Evolutionary conservation across 306 rosid genomes (phyloP).

Genomic region (Casuarina equisetifolia): DNA sequence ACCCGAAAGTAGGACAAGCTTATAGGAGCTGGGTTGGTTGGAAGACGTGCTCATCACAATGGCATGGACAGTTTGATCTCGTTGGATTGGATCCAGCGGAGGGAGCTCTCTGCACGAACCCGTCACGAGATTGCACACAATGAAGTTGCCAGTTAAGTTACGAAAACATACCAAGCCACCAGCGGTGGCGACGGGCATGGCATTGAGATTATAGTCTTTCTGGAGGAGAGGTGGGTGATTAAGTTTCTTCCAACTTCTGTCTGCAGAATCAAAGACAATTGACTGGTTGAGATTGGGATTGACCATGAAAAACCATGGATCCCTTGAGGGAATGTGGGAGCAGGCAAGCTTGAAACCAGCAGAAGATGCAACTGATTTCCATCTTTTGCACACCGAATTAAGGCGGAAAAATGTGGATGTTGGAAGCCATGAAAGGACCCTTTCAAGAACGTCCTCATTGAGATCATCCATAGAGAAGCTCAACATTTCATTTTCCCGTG

Average conservation of each 20-base stretch:
- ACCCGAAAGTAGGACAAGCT: slow-evolving; percentile 70
- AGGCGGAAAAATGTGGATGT: slow-evolving; percentile 83
- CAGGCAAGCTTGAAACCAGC: slow-evolving; percentile 84
- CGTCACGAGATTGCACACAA: slow-evolving; percentile 67
- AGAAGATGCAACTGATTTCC: slow-evolving; percentile 78
- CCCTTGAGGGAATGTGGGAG: slow-evolving; percentile 63
- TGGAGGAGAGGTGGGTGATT: slow-evolving; percentile 48
- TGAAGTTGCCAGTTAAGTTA: slow-evolving; percentile 46
- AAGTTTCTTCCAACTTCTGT: slow-evolving; percentile 70
- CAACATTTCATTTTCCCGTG: slow-evolving; percentile 36
- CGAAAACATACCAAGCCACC: slow-evolving; percentile 87
- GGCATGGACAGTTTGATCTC: slow-evolving; percentile 62
- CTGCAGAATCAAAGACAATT: slow-evolving; percentile 69
- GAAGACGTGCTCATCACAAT: slow-evolving; percentile 63
- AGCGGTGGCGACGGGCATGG: slow-evolving; percentile 89
- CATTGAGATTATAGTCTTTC: slow-evolving; percentile 32
- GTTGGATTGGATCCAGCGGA: slow-evolving; percentile 41
- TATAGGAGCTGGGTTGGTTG: slow-evolving; percentile 37
- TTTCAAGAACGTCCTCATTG: slow-evolving; percentile 84
- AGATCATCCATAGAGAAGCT: slow-evolving; percentile 66
- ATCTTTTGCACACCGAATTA: slow-evolving; percentile 83
- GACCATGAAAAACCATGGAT: slow-evolving; percentile 94
- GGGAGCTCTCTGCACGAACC: slow-evolving; percentile 63
- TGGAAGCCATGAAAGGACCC: slow-evolving; percentile 84
- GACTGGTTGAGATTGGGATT: slow-evolving; percentile 62